A percentile compares a stretch with the other conserved stretches of the same genome.
Conservation (phyloP, 495 filamentous ascomycete species). For the Peziza echinospora region DNA sequence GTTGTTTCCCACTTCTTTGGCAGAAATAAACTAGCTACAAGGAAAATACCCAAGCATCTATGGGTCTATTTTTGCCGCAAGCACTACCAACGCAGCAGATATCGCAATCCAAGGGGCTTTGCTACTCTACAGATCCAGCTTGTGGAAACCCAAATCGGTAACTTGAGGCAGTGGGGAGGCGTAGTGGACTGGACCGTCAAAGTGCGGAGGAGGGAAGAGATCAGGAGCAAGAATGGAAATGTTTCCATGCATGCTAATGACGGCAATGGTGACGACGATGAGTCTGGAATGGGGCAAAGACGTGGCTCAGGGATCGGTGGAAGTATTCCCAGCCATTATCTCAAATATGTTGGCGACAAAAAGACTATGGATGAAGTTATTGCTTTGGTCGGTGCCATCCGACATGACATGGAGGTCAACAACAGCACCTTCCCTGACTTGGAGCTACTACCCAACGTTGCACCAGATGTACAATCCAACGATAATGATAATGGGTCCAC, state of each 20-base stretch:
- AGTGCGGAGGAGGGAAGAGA: slow-evolving; percentile 34
- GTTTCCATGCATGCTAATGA: slow-evolving; percentile 7
- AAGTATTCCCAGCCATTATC: slow-evolving; percentile 1
- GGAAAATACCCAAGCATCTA: slow-evolving; percentile 37
- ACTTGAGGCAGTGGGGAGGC: slow-evolving; percentile 37
- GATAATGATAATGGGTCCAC: neutral
- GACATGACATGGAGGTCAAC: slow-evolving; percentile 17
- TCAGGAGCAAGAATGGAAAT: slow-evolving; percentile 2
- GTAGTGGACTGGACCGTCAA: slow-evolving; percentile 25
- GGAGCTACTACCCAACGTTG: slow-evolving; percentile 18
- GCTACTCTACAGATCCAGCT: slow-evolving; percentile 36
- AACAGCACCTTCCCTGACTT: slow-evolving; percentile 20
- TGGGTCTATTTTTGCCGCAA: slow-evolving; percentile 64
- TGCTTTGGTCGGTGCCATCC: slow-evolving; percentile 14
- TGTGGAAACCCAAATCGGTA: slow-evolving; percentile 33
- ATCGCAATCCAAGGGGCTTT: slow-evolving; percentile 39
- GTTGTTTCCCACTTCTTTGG: slow-evolving; percentile 70
- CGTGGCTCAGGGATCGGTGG: slow-evolving; percentile 14
- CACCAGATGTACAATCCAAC: neutral
- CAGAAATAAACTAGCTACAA: slow-evolving; percentile 61
- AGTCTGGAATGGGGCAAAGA: slow-evolving; percentile 2
- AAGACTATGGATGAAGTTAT: slow-evolving; percentile 18
- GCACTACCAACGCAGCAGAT: slow-evolving; percentile 60
- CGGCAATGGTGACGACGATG: slow-evolving; percentile 12
- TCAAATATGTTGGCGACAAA: slow-evolving; percentile 6